Evolutionary conservation across 768 basidiomycete species (phyloP).

Genomic region (Pseudohyphozyma bogoriensis): DNA sequence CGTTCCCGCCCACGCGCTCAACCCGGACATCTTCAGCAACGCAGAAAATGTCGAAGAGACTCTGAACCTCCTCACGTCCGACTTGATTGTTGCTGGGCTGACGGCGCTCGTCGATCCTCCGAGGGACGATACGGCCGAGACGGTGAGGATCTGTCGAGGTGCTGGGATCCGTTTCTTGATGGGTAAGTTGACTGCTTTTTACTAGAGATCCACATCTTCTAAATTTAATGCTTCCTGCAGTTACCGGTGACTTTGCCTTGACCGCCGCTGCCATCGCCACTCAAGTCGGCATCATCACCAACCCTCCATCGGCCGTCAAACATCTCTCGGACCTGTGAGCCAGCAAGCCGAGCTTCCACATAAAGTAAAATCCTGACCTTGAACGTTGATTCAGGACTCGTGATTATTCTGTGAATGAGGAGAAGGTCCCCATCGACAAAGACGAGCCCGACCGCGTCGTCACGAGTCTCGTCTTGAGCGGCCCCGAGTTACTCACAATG

Average conservation of each 20-base stretch:
- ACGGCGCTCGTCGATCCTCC: conserved; percentile 56
- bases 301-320: background rate
- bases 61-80: conserved; percentile 42
- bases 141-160: conserved; percentile 37
- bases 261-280: conserved; percentile 55
- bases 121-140: conserved; percentile 48
- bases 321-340: conserved; percentile 11
- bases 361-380: too few relatives aligned
- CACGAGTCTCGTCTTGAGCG: conserved; percentile 40
- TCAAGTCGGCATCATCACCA: conserved; percentile 51
- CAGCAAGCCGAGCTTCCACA: conserved; percentile 27
- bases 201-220: conserved; percentile 39
- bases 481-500: conserved; percentile 39
- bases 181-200: conserved; percentile 36
- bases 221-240: background rate
- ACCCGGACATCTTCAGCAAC: conserved; percentile 6
- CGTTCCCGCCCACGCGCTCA: conserved; percentile 32
- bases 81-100: conserved; percentile 50
- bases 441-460: conserved; percentile 33
- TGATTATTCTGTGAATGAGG: too few relatives aligned
- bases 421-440: too few relatives aligned
- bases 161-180: conserved; percentile 57
- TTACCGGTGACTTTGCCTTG: conserved; percentile 46
- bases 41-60: conserved; percentile 37
- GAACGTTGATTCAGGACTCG: too few relatives aligned